These are phyloP conservation scores for Heliocybe sulcata DNA, from an alignment of 1,284 basidiomycete genomes.

Conservation along the genomic window DNA sequence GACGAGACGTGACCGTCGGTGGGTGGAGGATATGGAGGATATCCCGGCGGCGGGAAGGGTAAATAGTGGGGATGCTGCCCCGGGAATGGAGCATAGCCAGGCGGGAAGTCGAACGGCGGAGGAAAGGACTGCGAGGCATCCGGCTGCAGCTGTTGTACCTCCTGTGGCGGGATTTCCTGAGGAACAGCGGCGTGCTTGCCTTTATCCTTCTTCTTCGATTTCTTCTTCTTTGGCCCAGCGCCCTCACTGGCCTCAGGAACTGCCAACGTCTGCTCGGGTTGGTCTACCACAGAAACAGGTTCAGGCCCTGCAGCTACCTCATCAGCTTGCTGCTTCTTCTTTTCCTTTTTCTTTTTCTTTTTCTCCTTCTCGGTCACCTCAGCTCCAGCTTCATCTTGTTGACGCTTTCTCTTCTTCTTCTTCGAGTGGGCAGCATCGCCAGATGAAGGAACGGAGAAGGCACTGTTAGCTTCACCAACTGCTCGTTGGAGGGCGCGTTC, in stretches of 20 bases:
- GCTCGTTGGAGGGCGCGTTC: slow-evolving; percentile 29
- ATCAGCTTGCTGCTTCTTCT: slow-evolving; percentile 14
- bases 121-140: not conserved
- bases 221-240: slow-evolving; percentile 23
- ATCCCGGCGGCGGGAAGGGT: slow-evolving; percentile 14
- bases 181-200: slow-evolving; percentile 22
- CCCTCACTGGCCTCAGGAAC: slow-evolving; percentile 7
- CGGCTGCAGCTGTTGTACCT: too few relatives aligned
- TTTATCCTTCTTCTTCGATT: slow-evolving; percentile 32
- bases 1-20: too few relatives aligned
- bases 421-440: slow-evolving; percentile 16
- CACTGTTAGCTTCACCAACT: slow-evolving; percentile 32
- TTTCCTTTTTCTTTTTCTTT: slow-evolving; percentile 18
- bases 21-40: slow-evolving; percentile 15
- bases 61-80: slow-evolving; percentile 7
- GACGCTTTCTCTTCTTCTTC: slow-evolving; percentile 22
- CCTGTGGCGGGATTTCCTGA: slow-evolving; percentile 19
- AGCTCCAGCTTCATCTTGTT: slow-evolving; percentile 8
- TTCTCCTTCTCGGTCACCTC: slow-evolving; percentile 6
- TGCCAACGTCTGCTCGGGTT: slow-evolving; percentile 2
- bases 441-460: slow-evolving; percentile 20
- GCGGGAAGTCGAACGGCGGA: slow-evolving; percentile 3
- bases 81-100: slow-evolving; percentile 13
- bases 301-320: slow-evolving; percentile 4
- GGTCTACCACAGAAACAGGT: slow-evolving; percentile 4